phyloP scores from a whole-genome alignment of 1,139 yeast genomes.

The Yamadazyma jaroonii region DNA sequence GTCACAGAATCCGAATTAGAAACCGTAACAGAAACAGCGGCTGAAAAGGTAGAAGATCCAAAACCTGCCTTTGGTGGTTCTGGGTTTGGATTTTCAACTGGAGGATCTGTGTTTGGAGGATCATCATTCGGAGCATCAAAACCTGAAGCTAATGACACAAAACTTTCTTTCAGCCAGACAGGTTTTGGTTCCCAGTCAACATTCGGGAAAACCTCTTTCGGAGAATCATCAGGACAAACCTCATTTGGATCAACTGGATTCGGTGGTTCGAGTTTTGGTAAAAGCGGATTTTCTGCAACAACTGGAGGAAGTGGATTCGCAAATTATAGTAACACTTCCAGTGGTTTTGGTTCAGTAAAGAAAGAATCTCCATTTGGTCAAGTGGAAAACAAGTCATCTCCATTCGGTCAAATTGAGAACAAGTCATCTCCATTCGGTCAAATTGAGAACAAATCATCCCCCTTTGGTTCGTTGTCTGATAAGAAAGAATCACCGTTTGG shows the following conservation, averaged over 20 bases:
- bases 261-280: conserved; percentile 18
- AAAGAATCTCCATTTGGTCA: conserved; percentile 5
- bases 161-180: conserved; percentile 9
- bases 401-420: conserved; percentile 7
- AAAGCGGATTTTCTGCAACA: conserved; percentile 13
- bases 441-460: not conserved
- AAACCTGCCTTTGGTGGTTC: conserved; percentile 13
- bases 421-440: conserved; percentile 8
- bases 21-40: not conserved
- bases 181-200: not conserved
- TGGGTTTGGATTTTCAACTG: conserved; percentile 15
- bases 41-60: not conserved
- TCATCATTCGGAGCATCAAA: too few species aligned
- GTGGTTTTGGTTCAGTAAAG: conserved; percentile 3
- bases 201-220: too few species aligned
- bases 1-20: not conserved
- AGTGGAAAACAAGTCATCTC: conserved; percentile 6
- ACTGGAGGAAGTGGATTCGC: conserved; percentile 12
- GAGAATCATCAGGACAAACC: too few species aligned
- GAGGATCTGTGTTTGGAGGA: too few species aligned
- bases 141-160: too few species aligned
- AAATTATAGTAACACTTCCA: conserved; percentile 7
- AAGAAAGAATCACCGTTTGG: conserved; percentile 4
- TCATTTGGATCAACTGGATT: conserved; percentile 10
- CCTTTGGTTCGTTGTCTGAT: conserved; percentile 1